Evolutionary conservation across 2,329 filamentous ascomycete species (phyloP), one percentile per base, ranked within the genome.

Genomic region (Alternaria gansuensis): DNA sequence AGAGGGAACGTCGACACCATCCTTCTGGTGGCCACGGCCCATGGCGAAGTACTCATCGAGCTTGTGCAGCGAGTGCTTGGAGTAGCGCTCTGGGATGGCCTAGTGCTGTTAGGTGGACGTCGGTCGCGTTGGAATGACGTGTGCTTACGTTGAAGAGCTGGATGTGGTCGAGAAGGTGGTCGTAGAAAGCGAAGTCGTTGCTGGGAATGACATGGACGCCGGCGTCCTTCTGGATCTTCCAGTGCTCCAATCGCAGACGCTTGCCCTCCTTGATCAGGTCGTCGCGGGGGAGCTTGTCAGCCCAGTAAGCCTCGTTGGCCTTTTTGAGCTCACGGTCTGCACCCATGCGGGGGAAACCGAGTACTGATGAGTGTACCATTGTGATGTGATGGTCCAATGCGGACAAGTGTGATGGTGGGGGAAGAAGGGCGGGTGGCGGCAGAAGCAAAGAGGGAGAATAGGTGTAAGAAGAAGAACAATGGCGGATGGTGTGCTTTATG

Each of bases 41-140:
- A 99, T 97, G 82, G 95, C 95, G 78, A 99, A 99, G 89, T 97
- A 98, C 84, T 96, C 90, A 84, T 99, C 95, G 79, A 99, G 84
- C 68, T 87, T 82, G 82, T 94, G 84, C 69, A 99, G 92, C 74
- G 89, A 90, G 83, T 95, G 88, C 84, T 90, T 91, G 80, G 90
- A 90, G 85, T 99, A 99, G 74, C 93, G 90, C 83, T 96, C 92
- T 73, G 95, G 95, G 69, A 93, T 88, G 74, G 91, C 93, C 91
- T 95, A 68, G n/a, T 11, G 3, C 11, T 44, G 67, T 73, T 61
- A 73, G 66, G 36, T 40, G 33, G 9, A 21, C 23, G 50, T 57
- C 53, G 52, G 46, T 10, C 40, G 17, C 7, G 29, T 4, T 37
- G 29, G 37, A 28, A 26, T n/a, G 51, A 50, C 17, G 40, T 57